A percentile compares a stretch with the other conserved stretches of the same genome.
phyloP scores from a whole-genome alignment of 176 grass and related monocot species.

The Lolium multiflorum region DNA sequence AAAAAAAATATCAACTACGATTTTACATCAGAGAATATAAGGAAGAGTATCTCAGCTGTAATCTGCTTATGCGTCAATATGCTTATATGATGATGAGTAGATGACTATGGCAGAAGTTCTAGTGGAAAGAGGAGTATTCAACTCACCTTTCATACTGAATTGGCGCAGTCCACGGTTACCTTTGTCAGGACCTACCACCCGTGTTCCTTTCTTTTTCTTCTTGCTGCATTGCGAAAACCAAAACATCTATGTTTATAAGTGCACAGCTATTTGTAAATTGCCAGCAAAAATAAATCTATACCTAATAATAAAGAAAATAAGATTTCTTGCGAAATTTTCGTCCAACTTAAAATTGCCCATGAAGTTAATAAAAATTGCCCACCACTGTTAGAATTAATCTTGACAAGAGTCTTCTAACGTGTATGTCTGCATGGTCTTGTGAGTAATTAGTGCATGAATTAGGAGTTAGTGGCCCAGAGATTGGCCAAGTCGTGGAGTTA shows the following conservation, averaged over 20 bases:
- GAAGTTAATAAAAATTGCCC: too few relatives aligned
- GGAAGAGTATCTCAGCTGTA: not conserved
- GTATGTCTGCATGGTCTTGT: too few relatives aligned
- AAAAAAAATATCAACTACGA: constrained; percentile 1
- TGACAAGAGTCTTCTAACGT: too few relatives aligned
- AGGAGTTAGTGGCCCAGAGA: too few relatives aligned
- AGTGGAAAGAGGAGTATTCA: constrained; percentile 7
- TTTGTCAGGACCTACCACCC: constrained; percentile 82
- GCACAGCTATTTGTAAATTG: not conserved
- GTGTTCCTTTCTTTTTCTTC: constrained; percentile 90
- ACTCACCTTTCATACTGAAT: constrained; percentile 96
- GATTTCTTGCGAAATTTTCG: too few relatives aligned
- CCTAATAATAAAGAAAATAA: too few relatives aligned
- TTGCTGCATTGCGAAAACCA: constrained; percentile 60
- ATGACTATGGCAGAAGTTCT: constrained; percentile 13
- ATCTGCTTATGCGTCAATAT: constrained; percentile 25
- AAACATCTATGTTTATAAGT: constrained; percentile 31
- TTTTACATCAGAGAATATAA: not conserved
- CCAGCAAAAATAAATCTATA: constrained; percentile 7
- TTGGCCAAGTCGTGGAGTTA: too few relatives aligned
- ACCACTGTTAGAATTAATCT: too few relatives aligned
- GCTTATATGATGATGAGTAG: constrained; percentile 20
- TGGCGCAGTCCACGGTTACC: constrained; percentile 92
- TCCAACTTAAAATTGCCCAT: too few relatives aligned
- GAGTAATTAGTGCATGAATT: too few relatives aligned